Conservation (phyloP, 768 basidiomycete genomes). For the Mycena floridula region DNA sequence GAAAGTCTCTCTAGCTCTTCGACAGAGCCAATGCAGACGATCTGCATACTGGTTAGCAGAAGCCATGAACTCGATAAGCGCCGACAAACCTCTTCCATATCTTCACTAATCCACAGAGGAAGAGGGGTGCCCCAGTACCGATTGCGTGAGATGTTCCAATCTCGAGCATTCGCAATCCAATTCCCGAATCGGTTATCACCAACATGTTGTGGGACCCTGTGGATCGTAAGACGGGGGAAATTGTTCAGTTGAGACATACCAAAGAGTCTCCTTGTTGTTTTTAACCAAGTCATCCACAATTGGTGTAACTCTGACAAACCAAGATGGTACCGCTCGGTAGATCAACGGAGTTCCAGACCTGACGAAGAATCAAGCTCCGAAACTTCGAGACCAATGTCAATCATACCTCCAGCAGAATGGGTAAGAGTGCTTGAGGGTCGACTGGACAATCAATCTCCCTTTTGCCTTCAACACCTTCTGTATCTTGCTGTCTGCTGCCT, state of each 20-base stretch:
- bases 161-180: slow-evolving; percentile 97
- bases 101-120: slow-evolving; percentile 93
- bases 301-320: slow-evolving; percentile 90
- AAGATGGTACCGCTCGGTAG: slow-evolving; percentile 91
- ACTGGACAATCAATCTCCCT: slow-evolving; percentile 83
- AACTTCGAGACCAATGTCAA: background rate
- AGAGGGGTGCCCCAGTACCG: slow-evolving; percentile 99
- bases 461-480: slow-evolving; percentile 85
- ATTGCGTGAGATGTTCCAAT: slow-evolving; percentile 99
- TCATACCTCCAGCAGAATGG: slow-evolving; percentile 93
- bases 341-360: slow-evolving; percentile 94
- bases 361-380: background rate
- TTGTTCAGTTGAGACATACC: slow-evolving; percentile 37
- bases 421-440: slow-evolving; percentile 84
- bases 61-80: background rate
- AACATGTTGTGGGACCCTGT: slow-evolving; percentile 85
- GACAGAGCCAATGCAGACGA: slow-evolving; percentile 84
- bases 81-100: slow-evolving; percentile 71
- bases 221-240: slow-evolving; percentile 7
- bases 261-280: slow-evolving; percentile 88
- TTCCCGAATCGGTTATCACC: slow-evolving; percentile 93
- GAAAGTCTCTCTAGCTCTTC: slow-evolving; percentile 82
- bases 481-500: slow-evolving; percentile 93
- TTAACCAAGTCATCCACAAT: slow-evolving; percentile 81
- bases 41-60: slow-evolving; percentile 30